These are phyloP conservation scores for Euphorbia pulcherrima DNA, from an alignment of 345 rosid species.

Conservation along the genomic window DNA sequence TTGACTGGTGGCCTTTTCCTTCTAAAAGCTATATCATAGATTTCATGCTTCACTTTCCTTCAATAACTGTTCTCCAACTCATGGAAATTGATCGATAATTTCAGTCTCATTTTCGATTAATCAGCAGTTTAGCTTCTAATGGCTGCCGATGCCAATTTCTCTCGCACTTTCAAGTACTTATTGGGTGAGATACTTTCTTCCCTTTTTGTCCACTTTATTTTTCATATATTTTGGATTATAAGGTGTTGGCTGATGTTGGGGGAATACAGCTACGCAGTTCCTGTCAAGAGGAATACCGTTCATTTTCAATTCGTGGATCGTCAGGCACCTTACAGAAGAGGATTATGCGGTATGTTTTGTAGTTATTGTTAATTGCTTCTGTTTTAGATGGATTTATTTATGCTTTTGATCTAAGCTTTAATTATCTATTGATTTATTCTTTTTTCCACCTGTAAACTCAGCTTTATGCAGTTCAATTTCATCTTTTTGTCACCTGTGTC, in stretches of 20 bases:
- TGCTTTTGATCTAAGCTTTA: background rate
- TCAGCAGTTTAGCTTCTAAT: slow-evolving; percentile 13
- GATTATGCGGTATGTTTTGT: slow-evolving; percentile 66
- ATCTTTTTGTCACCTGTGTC: slow-evolving; percentile 80
- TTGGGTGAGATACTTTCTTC: slow-evolving; percentile 14
- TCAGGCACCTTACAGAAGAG: slow-evolving; percentile 61
- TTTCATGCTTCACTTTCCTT: background rate
- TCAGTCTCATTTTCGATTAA: background rate
- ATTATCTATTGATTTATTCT: background rate
- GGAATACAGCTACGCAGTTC: slow-evolving; percentile 59
- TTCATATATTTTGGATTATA: background rate
- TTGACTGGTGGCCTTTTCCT: background rate
- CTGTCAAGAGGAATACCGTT: slow-evolving; percentile 86
- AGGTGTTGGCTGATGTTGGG: background rate
- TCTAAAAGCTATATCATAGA: background rate
- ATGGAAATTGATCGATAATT: background rate
- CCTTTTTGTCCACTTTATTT: background rate
- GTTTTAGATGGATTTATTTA: background rate
- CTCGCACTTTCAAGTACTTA: slow-evolving; percentile 31
- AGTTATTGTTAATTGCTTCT: background rate
- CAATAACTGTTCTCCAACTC: background rate
- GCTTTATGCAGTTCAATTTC: slow-evolving; percentile 87
- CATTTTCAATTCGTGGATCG: slow-evolving; percentile 81
- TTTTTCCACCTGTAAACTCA: slow-evolving; percentile 28
- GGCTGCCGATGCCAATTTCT: slow-evolving; percentile 20